phyloP scores from a whole-genome alignment of 768 basidiomycete species.

The Podaxis sp. region DNA sequence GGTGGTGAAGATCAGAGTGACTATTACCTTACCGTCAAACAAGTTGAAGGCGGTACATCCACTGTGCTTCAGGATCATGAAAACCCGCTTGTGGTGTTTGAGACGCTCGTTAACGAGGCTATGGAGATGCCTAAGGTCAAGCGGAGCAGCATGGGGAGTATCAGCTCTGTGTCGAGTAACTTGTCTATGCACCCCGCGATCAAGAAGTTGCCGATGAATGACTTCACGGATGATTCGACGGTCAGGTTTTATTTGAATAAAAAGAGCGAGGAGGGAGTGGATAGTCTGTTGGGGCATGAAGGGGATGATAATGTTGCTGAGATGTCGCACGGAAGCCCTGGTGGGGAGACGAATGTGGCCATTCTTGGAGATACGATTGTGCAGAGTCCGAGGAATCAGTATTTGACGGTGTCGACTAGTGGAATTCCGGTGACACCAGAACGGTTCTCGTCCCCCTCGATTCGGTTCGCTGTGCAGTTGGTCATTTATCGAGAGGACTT shows the following conservation, averaged over 20 bases:
- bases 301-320: conserved; percentile 44
- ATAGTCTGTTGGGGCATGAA: conserved; percentile 34
- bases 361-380: conserved; percentile 18
- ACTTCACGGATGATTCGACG: conserved; percentile 94
- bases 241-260: conserved; percentile 96
- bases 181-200: conserved; percentile 95
- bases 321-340: conserved; percentile 23
- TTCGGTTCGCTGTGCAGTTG: conserved; percentile 83
- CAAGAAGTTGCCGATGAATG: conserved; percentile 91
- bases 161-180: conserved; percentile 90
- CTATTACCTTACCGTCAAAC: conserved; percentile 92
- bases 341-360: neutral
- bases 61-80: conserved; percentile 71
- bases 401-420: conserved; percentile 39
- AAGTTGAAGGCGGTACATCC: conserved; percentile 84
- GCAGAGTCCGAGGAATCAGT: conserved; percentile 32
- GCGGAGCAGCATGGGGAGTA: conserved; percentile 89
- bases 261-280: conserved; percentile 36
- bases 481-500: conserved; percentile 88
- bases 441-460: conserved; percentile 79
- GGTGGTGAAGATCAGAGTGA: conserved; percentile 55
- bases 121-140: conserved; percentile 85
- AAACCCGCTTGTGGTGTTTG: conserved; percentile 87
- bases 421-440: conserved; percentile 48
- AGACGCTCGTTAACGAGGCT: conserved; percentile 79